Evolutionary conservation across 768 basidiomycete species (phyloP), one percentile per base, ranked within the genome.

Genomic region (Xerocomus potaroensis): DNA sequence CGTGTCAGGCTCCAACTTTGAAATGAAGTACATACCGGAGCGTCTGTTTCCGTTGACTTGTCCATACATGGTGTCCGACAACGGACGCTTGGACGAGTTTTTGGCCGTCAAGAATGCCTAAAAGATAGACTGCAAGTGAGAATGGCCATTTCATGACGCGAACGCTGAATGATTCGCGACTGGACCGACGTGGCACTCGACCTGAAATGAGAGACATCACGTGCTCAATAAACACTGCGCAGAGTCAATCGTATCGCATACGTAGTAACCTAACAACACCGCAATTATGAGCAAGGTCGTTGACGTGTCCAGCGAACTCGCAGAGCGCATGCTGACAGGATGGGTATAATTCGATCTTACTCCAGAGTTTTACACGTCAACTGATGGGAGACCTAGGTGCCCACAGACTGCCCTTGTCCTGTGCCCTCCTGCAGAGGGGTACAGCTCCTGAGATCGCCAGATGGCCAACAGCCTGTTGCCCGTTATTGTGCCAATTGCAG

Each of bases 381-480:
- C 43, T 61, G 6, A 62, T 29, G 6, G 16, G 29, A 43, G 23
- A 45, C 24, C 16, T 48, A 85, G 80, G 72, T 83, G 22, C 64
- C 89, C 44, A 89, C 87, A 14, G 80, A 89, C 59, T 67, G 67
- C 23, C 70, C 76, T 23, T 91, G 89, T 67, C 66, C 75, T 19
- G 76, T 69, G 21, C 61, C 67, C 15, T 68, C 68, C 18, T 89
- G 87, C 61, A 67, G 68, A 39, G 64, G 63, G 32, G 73, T 83
- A n/a, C 90, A 87, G 8, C 64, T 89, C n/a, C 66, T 91, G 72
- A 77, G 81, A 54, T 85, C 89, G 19, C 87, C 87, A 0, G 71
- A 67, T 22, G 74, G 71, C 33, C 70, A 55, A 45, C 62, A 65
- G 14, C 76, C 79, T 5, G 57, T 69, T 11, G 55, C 67, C 10